phyloP scores from a whole-genome alignment of 805 yeast genomes.

The Teunomyces tritomae region DNA sequence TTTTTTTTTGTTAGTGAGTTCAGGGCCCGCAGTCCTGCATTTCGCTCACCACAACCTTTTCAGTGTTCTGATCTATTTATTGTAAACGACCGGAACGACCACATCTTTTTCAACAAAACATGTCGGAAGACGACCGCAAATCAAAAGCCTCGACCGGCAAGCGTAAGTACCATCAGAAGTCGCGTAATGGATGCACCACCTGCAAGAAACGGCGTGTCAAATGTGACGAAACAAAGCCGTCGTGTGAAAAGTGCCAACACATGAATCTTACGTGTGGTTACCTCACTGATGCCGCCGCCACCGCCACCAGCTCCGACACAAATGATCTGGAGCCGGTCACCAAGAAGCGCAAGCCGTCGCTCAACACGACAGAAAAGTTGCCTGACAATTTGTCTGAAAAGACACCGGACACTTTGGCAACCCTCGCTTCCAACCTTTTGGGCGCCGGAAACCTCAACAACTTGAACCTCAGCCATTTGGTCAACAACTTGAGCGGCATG shows the following conservation, averaged over 20 bases:
- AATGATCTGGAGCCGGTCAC: background rate
- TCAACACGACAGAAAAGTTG: background rate
- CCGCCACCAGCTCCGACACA: background rate
- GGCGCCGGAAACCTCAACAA: conserved; percentile 40
- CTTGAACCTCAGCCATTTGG: conserved; percentile 41
- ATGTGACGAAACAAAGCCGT: conserved; percentile 85
- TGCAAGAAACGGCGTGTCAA: conserved; percentile 89
- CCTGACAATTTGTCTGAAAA: background rate
- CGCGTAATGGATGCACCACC: conserved; percentile 84
- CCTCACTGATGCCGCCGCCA: conserved; percentile 16
- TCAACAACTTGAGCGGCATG: conserved; percentile 36
- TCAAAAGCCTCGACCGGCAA: conserved; percentile 52
- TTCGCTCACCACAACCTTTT: background rate
- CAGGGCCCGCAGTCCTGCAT: background rate
- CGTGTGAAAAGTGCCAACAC: conserved; percentile 74
- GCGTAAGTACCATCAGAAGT: conserved; percentile 85
- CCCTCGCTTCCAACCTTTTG: conserved; percentile 12
- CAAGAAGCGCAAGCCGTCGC: conserved; percentile 9
- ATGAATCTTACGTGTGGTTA: conserved; percentile 79
- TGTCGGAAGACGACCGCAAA: conserved; percentile 6
- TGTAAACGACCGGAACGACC: background rate
- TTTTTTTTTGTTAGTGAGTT: too few species aligned
- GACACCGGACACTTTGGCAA: background rate
- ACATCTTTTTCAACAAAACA: conserved; percentile 5
- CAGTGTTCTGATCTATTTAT: background rate